Evolutionary conservation across 345 rosid species (phyloP).

Genomic region (Brassica incana): DNA sequence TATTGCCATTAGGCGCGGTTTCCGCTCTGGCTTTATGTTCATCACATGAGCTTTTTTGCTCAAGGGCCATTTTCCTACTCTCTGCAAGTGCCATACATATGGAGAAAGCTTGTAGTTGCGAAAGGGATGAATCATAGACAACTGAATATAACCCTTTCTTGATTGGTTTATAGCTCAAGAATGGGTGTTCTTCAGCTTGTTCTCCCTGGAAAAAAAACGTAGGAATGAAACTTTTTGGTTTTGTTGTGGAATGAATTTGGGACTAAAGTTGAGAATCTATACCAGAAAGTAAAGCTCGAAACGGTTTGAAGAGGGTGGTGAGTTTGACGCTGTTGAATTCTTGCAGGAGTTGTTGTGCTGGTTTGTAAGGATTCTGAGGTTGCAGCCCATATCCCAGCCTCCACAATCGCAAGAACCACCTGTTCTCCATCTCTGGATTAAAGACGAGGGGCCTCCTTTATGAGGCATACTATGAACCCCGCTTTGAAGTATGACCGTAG

Average conservation of each 20-base stretch:
- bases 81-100: conserved; percentile 75
- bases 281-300: conserved; percentile 69
- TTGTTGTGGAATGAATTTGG: not conserved
- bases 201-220: conserved; percentile 54
- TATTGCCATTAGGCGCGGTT: conserved; percentile 30
- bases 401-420: conserved; percentile 98
- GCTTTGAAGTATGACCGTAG: conserved; percentile 84
- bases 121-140: conserved; percentile 59
- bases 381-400: conserved; percentile 95
- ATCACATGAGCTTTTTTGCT: conserved; percentile 32
- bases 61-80: conserved; percentile 47
- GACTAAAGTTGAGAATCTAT: conserved; percentile 13
- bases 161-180: conserved; percentile 58
- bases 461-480: conserved; percentile 81
- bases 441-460: conserved; percentile 81
- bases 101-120: conserved; percentile 74
- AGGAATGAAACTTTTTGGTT: conserved; percentile 15
- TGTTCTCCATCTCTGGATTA: conserved; percentile 85
- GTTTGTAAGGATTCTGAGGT: conserved; percentile 61
- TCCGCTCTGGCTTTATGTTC: conserved; percentile 38
- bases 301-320: conserved; percentile 29
- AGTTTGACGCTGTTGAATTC: conserved; percentile 22
- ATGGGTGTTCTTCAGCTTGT: conserved; percentile 50
- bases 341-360: conserved; percentile 17
- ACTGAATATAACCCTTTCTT: conserved; percentile 83